Conservation (phyloP, 78 protist genomes). For the Chrysochromulina tobinii region DNA sequence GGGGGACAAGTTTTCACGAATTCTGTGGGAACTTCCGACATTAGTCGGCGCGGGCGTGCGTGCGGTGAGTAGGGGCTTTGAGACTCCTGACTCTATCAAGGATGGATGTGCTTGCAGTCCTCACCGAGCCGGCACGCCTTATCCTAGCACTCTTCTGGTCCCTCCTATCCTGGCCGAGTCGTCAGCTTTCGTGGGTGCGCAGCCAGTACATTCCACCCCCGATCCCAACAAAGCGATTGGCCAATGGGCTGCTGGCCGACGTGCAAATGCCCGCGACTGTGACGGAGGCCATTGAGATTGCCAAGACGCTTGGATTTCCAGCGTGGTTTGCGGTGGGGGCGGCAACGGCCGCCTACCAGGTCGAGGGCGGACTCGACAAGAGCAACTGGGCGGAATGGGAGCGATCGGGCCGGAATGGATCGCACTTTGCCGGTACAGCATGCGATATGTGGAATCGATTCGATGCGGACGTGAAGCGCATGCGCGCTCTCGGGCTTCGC, state of each 20-base stretch:
- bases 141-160: no score
- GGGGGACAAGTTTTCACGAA: no score
- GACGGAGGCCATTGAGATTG: not conserved
- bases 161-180: no score
- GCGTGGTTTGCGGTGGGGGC: not conserved
- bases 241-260: not conserved
- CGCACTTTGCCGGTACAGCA: not conserved
- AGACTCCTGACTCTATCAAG: no score
- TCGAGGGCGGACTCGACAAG: conserved; percentile 31
- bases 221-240: not conserved
- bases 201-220: not conserved
- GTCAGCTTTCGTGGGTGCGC: no score
- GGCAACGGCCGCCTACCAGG: conserved; percentile 39
- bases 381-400: conserved; percentile 19
- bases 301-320: not conserved
- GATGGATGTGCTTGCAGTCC: no score
- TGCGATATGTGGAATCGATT: conserved; percentile 10
- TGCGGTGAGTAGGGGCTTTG: no score
- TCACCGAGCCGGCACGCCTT: no score
- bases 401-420: not conserved
- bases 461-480: not conserved
- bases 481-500: not conserved
- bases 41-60: no score
- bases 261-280: not conserved
- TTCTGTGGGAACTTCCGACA: no score